phyloP scores from a whole-genome alignment of 2,329 filamentous ascomycete species.

The Ramularia endophylla region DNA sequence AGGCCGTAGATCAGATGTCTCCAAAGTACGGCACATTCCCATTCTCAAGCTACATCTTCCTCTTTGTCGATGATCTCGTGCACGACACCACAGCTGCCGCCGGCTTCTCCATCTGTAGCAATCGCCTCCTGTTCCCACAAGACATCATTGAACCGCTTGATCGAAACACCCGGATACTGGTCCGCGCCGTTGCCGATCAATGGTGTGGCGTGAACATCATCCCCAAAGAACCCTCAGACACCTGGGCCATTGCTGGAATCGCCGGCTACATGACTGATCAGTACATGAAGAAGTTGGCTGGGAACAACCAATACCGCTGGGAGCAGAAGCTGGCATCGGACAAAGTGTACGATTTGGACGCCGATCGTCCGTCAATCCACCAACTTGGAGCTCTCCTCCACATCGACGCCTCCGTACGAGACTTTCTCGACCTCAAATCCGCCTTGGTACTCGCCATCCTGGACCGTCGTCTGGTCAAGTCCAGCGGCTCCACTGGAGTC shows the following conservation, averaged over 20 bases:
- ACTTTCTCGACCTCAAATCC: conserved; percentile 88
- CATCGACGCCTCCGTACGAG: conserved; percentile 75
- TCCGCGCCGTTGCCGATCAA: conserved; percentile 80
- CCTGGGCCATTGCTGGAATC: conserved; percentile 84
- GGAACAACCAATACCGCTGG: conserved; percentile 91
- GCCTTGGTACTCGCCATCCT: conserved; percentile 89
- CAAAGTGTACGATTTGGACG: conserved; percentile 71
- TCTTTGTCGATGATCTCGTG: conserved; percentile 85
- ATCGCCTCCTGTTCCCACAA: conserved; percentile 74
- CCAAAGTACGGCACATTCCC: conserved; percentile 86
- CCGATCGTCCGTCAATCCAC: conserved; percentile 73
- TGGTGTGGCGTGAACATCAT: conserved; percentile 94
- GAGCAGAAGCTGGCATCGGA: conserved; percentile 82
- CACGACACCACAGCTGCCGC: conserved; percentile 71
- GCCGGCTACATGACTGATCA: conserved; percentile 93
- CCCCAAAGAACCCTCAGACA: conserved; percentile 70
- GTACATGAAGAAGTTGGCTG: conserved; percentile 84
- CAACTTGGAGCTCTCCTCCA: conserved; percentile 72
- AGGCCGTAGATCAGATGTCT: conserved; percentile 85
- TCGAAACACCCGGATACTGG: conserved; percentile 70
- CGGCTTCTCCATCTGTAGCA: conserved; percentile 83
- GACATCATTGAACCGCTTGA: conserved; percentile 81
- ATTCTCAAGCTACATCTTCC: conserved; percentile 85
- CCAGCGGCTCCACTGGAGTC: conserved; percentile 76
- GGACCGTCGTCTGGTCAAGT: conserved; percentile 84